Conservation (phyloP, 441 rosid genomes). For the Adansonia grandidieri region DNA sequence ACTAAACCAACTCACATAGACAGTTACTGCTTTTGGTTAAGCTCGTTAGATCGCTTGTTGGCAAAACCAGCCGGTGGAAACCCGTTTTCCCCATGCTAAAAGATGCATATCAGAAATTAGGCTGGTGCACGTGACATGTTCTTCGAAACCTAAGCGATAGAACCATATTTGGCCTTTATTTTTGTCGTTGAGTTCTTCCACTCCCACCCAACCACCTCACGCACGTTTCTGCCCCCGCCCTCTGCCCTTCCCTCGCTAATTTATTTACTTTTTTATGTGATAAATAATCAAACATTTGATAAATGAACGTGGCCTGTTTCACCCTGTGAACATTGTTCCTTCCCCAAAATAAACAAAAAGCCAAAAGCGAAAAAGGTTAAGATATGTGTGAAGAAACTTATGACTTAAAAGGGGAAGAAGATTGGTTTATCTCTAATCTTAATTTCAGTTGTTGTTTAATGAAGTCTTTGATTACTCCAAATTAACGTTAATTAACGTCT, state of each 20-base stretch:
- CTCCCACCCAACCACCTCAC: background rate
- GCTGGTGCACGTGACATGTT: constrained; percentile 20
- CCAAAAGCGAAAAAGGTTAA: background rate
- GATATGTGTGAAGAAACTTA: background rate
- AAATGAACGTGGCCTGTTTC: constrained; percentile 1
- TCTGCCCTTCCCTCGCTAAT: background rate
- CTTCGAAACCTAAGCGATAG: constrained; percentile 10
- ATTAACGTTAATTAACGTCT: background rate
- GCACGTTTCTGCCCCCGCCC: background rate
- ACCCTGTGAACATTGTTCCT: background rate
- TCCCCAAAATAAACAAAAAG: background rate
- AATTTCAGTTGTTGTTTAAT: background rate
- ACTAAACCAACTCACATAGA: too few relatives aligned
- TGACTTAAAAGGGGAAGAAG: background rate
- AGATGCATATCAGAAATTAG: constrained; percentile 4
- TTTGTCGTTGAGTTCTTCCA: background rate
- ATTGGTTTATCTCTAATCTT: background rate
- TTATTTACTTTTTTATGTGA: background rate
- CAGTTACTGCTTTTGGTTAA: background rate
- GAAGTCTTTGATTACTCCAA: background rate
- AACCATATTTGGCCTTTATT: background rate
- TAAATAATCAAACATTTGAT: background rate
- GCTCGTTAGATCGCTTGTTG: background rate
- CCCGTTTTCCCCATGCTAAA: background rate
- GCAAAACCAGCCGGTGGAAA: background rate